phyloP scores from a whole-genome alignment of 2,329 filamentous ascomycete species.

The Penicillium sp. region DNA sequence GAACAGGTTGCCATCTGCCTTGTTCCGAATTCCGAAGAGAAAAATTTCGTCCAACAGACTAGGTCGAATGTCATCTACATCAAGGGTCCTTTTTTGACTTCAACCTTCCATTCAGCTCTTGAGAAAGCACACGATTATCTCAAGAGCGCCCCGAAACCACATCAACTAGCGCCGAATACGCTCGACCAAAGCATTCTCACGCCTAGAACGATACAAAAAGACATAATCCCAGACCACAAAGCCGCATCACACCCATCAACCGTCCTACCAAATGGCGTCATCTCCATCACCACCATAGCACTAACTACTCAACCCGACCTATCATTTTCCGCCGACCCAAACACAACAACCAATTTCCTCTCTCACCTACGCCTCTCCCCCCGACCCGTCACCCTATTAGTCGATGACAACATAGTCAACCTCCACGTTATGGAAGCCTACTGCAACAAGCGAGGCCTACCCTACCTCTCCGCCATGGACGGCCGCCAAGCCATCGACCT shows the following conservation, averaged over 20 bases:
- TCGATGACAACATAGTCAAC: conserved; percentile 26
- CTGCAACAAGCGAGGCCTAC: conserved; percentile 21
- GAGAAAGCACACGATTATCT: background rate
- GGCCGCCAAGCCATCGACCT: conserved; percentile 1
- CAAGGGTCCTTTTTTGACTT: conserved; percentile 4
- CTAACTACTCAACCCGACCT: background rate
- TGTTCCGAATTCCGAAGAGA: background rate
- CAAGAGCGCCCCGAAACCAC: background rate
- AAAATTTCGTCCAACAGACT: background rate
- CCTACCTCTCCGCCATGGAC: conserved; percentile 2
- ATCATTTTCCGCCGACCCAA: background rate
- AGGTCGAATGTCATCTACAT: conserved; percentile 6
- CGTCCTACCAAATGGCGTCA: background rate
- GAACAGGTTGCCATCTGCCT: conserved; percentile 10
- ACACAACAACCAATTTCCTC: background rate
- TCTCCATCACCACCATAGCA: background rate
- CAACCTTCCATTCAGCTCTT: background rate
- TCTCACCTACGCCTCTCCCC: background rate
- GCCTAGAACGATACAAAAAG: background rate
- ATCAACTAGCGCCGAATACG: background rate
- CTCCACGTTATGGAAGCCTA: conserved; percentile 24
- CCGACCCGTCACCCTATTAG: conserved; percentile 6
- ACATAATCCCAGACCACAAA: background rate
- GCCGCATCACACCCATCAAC: background rate
- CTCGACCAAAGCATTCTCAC: background rate